Evolutionary conservation across 306 rosid species (phyloP), one percentile per base, ranked within the genome.

Genomic region (Mimosa pudica): DNA sequence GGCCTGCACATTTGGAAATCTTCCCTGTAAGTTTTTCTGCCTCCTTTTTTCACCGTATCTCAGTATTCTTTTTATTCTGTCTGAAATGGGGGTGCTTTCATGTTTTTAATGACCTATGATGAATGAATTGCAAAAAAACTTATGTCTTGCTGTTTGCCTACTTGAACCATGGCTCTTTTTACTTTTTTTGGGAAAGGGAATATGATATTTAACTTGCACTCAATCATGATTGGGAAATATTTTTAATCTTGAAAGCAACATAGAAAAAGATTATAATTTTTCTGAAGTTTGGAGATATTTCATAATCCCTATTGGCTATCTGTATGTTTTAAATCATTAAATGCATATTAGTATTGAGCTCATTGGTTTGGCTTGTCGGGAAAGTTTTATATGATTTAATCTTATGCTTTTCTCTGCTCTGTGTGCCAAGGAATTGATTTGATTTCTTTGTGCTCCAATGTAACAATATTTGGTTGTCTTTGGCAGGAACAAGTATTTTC

Each of bases 1-100:
- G 99, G 98, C 98, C 98, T 48, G 98, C 98, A 5, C 98, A 96
- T 89, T 79, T 96, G 75, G 99, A 96, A 88, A 96, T 96, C 67
- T 93, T 89, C 83, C 86, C 89, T 61, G 97, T 96, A 80, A 83
- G 94, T 18, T 8, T 30, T 8, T 35, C 38, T 49, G 55, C 17
- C 17, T 10, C 8, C 1, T 63, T 67, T 67, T 42, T 6, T 36
- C n/a, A 8, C 24, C 46, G 18, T 52, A 5, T 73, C 38, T 8
- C 20, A 18, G 18, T 1, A 55, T 41, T 55, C 11, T 5, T 14
- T 42, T 74, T 62, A 20, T 16, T 24, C 7, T 44, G 13, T 44
- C 24, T n/a, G 4, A 8, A 6, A 20, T 41, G 47, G 46, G 72
- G 72, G 51, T 17, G 72, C 33, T 9, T 64, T 36, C 45, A 60